Conservation (phyloP, 2,329 filamentous ascomycete species). For the Botrytis cinerea region DNA sequence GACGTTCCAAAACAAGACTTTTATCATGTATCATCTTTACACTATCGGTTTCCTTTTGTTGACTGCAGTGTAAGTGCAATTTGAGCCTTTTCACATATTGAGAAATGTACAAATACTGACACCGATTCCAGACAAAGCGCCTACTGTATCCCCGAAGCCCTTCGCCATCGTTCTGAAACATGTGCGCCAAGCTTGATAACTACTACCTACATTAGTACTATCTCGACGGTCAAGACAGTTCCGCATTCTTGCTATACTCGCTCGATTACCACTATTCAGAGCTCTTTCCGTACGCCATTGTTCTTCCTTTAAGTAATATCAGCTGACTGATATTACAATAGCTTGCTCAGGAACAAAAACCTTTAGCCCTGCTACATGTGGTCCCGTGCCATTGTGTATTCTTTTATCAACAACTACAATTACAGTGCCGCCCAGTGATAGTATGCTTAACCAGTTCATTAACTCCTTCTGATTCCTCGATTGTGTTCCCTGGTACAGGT, state of each 20-base stretch:
- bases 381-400: conserved; percentile 26
- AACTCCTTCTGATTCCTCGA: conserved; percentile 33
- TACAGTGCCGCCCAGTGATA: conserved; percentile 42
- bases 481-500: neutral
- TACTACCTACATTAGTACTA: conserved; percentile 28
- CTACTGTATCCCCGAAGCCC: conserved; percentile 12
- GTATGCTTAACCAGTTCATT: conserved; percentile 28
- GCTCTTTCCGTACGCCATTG: conserved; percentile 11
- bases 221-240: conserved; percentile 26
- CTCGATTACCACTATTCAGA: conserved; percentile 31
- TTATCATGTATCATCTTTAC: conserved; percentile 17
- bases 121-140: conserved; percentile 3
- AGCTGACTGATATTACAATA: conserved; percentile 11
- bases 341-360: conserved; percentile 20
- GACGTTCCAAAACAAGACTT: neutral
- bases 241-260: conserved; percentile 38
- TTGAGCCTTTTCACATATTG: neutral
- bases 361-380: conserved; percentile 14
- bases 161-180: conserved; percentile 15
- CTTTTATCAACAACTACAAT: conserved; percentile 38
- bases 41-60: conserved; percentile 4
- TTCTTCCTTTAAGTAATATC: neutral
- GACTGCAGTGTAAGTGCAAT: conserved; percentile 8
- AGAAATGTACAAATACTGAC: neutral
- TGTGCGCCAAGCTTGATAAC: conserved; percentile 26